A percentile compares a stretch with the other conserved stretches of the same genome.
These are phyloP conservation scores for Graphiopsis chlorocephala DNA, from an alignment of 2,329 filamentous ascomycete species.

Conservation along the genomic window DNA sequence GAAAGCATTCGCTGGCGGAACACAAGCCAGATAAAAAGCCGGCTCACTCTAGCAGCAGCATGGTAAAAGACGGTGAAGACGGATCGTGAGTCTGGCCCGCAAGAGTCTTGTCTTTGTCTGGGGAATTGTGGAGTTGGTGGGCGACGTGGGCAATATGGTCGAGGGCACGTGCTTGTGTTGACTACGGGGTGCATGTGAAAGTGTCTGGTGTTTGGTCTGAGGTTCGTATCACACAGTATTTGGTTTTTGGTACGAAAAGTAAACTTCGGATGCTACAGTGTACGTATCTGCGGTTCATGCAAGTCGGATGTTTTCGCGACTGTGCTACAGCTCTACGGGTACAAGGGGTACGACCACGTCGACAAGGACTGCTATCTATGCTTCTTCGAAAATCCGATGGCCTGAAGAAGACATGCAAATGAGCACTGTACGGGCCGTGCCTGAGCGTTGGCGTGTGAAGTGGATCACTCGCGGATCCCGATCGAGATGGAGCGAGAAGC, in stretches of 20 bases:
- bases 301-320: not conserved
- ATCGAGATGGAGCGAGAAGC: not conserved
- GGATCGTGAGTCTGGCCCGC: not conserved
- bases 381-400: not conserved
- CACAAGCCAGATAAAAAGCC: not conserved
- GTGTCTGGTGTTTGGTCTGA: not conserved
- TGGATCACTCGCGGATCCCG: not conserved
- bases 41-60: not conserved
- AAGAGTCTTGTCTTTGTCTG: slow-evolving; percentile 4
- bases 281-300: slow-evolving; percentile 1
- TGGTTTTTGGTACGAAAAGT: not conserved
- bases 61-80: slow-evolving; percentile 1
- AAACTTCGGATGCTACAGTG: not conserved
- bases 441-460: not conserved
- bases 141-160: not conserved
- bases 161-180: not conserved
- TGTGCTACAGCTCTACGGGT: too few relatives aligned
- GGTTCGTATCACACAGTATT: not conserved
- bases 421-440: not conserved
- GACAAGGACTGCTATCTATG: not conserved
- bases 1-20: slow-evolving; percentile 1
- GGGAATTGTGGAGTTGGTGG: slow-evolving; percentile 3
- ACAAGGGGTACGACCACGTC: not conserved
- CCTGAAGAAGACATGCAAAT: slow-evolving; percentile 1
- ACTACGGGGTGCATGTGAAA: not conserved